Conservation (phyloP, 345 rosid genomes). For the Firmiana major region DNA sequence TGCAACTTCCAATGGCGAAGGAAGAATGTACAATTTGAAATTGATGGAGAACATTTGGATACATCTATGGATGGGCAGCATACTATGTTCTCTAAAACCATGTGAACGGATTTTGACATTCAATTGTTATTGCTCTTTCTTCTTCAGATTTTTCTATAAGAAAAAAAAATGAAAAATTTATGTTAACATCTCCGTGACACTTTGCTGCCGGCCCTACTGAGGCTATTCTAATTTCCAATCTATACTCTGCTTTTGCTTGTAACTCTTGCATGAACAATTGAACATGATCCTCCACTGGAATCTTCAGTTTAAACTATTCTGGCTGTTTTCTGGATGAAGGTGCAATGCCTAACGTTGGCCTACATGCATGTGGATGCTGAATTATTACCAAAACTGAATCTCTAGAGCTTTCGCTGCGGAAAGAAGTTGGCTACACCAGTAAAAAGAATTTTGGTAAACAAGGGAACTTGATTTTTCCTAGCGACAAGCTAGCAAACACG, state of each 20-base stretch:
- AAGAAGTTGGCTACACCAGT: conserved; percentile 9
- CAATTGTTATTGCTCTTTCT: background rate
- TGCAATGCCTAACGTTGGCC: background rate
- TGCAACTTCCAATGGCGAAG: background rate
- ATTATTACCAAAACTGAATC: conserved; percentile 14
- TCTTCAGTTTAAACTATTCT: background rate
- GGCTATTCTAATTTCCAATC: background rate
- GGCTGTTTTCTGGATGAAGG: conserved; percentile 1
- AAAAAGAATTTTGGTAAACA: background rate
- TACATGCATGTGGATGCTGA: conserved; percentile 9
- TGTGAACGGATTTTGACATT: too few species aligned
- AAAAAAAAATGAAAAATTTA: background rate
- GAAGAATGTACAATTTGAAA: conserved; percentile 7
- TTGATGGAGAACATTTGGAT: background rate
- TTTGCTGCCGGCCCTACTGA: background rate
- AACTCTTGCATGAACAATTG: background rate
- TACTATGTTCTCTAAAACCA: too few species aligned
- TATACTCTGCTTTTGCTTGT: background rate
- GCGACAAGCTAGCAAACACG: background rate
- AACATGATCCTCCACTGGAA: background rate
- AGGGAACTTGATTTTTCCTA: background rate
- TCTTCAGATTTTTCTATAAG: background rate
- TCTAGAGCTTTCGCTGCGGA: background rate
- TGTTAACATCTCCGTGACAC: too few species aligned
- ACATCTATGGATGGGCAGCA: background rate